Conservation (phyloP, 2,329 filamentous ascomycete genomes). For the Pseudovirgaria hyperparasitica region DNA sequence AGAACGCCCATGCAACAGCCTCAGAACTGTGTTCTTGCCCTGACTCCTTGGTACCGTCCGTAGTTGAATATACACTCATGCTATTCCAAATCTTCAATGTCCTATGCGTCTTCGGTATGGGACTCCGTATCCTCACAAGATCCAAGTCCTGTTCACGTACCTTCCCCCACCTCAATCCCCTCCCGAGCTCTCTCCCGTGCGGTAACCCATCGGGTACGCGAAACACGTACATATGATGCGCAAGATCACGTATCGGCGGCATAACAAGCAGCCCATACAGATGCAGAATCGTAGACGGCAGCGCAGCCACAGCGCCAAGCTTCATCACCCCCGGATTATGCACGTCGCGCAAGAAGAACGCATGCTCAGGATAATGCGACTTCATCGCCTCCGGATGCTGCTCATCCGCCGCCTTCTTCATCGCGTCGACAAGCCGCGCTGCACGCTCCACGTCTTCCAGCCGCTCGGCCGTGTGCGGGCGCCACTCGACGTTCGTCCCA, state of each 20-base stretch:
- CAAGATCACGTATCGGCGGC: slow-evolving; percentile 16
- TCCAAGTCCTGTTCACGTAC: slow-evolving; percentile 41
- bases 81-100: slow-evolving; percentile 29
- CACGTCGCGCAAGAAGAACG: slow-evolving; percentile 22
- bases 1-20: slow-evolving; percentile 52
- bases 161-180: slow-evolving; percentile 43
- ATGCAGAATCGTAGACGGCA: slow-evolving; percentile 12
- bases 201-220: slow-evolving; percentile 32
- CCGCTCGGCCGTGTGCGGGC: too few relatives aligned
- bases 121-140: slow-evolving; percentile 35
- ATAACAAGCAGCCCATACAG: slow-evolving; percentile 13
- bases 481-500: too few relatives aligned
- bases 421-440: too few relatives aligned
- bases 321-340: slow-evolving; percentile 34
- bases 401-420: too few relatives aligned
- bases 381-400: too few relatives aligned
- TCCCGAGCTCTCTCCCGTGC: slow-evolving; percentile 22
- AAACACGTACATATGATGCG: slow-evolving; percentile 47
- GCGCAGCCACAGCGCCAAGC: slow-evolving; percentile 14
- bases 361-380: too few relatives aligned
- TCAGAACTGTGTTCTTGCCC: slow-evolving; percentile 33
- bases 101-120: slow-evolving; percentile 41
- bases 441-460: too few relatives aligned
- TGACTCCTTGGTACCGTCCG: not conserved
- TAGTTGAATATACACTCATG: slow-evolving; percentile 22